Evolutionary conservation across 768 basidiomycete species (phyloP), one percentile per base, ranked within the genome.

Genomic region (Hortiboletus campestris): DNA sequence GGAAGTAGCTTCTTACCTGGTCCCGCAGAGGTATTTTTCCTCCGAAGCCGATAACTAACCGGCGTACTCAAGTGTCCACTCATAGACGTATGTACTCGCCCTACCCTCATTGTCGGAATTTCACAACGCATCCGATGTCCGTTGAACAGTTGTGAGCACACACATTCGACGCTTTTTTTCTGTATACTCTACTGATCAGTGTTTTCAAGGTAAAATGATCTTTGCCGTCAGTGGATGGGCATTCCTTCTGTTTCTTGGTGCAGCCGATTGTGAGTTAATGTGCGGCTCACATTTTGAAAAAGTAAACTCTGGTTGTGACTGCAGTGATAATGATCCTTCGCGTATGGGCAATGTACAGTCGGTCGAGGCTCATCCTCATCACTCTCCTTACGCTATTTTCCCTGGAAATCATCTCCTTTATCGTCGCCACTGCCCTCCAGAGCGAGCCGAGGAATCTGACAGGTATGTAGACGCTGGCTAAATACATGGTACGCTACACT

Each of bases 201-300:
- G 3, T 0, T 43, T 41, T 2, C 16, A 38, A 55, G 59, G 53
- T 29, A 7, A 38, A 3, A 40, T 38, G 14, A 34, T 41, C 0
- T 1, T 9, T 6, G 1, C 16, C 6, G 19, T 47, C 10, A 20
- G 2, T 16, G 17, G 6, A 14, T 61, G 58, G 53, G 17, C 22
- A 20, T 46, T 45, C 14, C 0, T 14, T 28, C 22, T 41, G 3
- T 60, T 61, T 17, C 2, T 55, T 16, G 25, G 14, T 10, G 46
- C 49, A 14, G 53, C 58, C 10, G 48, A 58, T n/a, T 29, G 57
- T 58, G 17, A 41, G 57, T 58, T n/a, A 6, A 16, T 13, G 25
- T 12, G 1, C 2, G 3, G 7, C 13, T 22, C 31, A 20, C 2
- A 17, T 40, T 19, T 14, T 11, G 12, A 28, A 32, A 2, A 31